phyloP scores from a whole-genome alignment of 148 eudicot genomes.

The Limonium bicolor region DNA sequence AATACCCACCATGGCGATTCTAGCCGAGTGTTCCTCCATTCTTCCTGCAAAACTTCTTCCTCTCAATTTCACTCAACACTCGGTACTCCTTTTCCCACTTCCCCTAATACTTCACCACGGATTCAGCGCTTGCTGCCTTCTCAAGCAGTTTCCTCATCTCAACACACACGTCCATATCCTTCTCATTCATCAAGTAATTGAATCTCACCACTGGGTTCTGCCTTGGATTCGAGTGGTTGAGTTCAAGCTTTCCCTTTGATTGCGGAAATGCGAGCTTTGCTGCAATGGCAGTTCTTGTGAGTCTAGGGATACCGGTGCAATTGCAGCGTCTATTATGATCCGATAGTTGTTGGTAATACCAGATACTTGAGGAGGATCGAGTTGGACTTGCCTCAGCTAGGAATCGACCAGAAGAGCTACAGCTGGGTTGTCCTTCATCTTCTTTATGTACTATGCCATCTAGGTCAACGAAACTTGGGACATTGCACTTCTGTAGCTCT shows the following conservation, averaged over 20 bases:
- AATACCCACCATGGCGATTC: slow-evolving; percentile 26
- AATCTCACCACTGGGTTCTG: slow-evolving; percentile 19
- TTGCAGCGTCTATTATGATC: slow-evolving; percentile 19
- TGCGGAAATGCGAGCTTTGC: slow-evolving; percentile 22
- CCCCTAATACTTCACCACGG: slow-evolving; percentile 13
- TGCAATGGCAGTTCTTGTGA: slow-evolving; percentile 18
- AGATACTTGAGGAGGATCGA: slow-evolving; percentile 25
- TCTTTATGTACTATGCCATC: slow-evolving; percentile 12
- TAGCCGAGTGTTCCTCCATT: slow-evolving; percentile 24
- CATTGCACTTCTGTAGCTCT: slow-evolving; percentile 12
- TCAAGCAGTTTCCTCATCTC: slow-evolving; percentile 11
- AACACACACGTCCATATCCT: slow-evolving; percentile 18
- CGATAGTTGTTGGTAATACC: slow-evolving; percentile 18
- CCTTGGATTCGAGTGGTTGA: slow-evolving; percentile 15
- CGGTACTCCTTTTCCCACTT: neutral
- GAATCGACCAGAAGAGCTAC: slow-evolving; percentile 18
- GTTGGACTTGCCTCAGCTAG: slow-evolving; percentile 9
- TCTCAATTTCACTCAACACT: slow-evolving; percentile 13
- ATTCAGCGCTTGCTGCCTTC: slow-evolving; percentile 9
- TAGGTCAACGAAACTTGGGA: slow-evolving; percentile 7
- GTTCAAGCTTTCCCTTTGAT: slow-evolving; percentile 21
- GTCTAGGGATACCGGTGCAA: slow-evolving; percentile 9
- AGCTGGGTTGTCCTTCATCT: slow-evolving; percentile 23
- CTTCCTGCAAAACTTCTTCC: slow-evolving; percentile 18
- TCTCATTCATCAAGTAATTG: slow-evolving; percentile 15